Percentiles rank a stretch among this genome's conserved stretches.
phyloP scores from a whole-genome alignment of 345 rosid species.

The Ceriops tagal region DNA sequence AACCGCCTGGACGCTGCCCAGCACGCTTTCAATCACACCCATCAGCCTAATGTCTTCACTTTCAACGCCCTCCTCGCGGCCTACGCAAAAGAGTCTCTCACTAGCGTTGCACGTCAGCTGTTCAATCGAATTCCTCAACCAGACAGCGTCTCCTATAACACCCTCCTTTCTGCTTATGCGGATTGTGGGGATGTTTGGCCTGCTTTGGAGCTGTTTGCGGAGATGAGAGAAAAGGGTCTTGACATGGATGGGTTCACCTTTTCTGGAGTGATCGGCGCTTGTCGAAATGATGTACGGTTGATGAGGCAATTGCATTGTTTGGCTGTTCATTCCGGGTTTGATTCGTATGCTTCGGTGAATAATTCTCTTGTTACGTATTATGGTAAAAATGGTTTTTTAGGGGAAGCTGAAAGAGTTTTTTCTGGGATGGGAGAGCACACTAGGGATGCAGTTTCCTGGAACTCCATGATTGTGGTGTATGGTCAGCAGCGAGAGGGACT shows the following conservation, averaged over 20 bases:
- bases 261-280: constrained; percentile 69
- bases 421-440: constrained; percentile 46
- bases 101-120: constrained; percentile 50
- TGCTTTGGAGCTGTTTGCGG: constrained; percentile 46
- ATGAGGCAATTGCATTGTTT: constrained; percentile 65
- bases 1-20: constrained; percentile 50
- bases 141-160: constrained; percentile 73
- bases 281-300: constrained; percentile 39
- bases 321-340: constrained; percentile 54
- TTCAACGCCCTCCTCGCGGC: constrained; percentile 63
- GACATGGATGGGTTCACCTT: constrained; percentile 73
- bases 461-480: constrained; percentile 81
- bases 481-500: constrained; percentile 78
- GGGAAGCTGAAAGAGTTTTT: constrained; percentile 59
- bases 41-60: constrained; percentile 64
- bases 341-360: constrained; percentile 63
- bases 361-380: constrained; percentile 66
- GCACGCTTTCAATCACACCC: constrained; percentile 44
- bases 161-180: constrained; percentile 70
- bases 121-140: constrained; percentile 80
- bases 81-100: constrained; percentile 43
- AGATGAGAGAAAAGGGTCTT: constrained; percentile 49
- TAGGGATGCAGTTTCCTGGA: constrained; percentile 88
- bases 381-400: constrained; percentile 58
- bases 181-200: constrained; percentile 46